These are phyloP conservation scores for Furcasterigmium furcatum DNA, from an alignment of 2,329 filamentous ascomycete genomes.

Conservation along the genomic window DNA sequence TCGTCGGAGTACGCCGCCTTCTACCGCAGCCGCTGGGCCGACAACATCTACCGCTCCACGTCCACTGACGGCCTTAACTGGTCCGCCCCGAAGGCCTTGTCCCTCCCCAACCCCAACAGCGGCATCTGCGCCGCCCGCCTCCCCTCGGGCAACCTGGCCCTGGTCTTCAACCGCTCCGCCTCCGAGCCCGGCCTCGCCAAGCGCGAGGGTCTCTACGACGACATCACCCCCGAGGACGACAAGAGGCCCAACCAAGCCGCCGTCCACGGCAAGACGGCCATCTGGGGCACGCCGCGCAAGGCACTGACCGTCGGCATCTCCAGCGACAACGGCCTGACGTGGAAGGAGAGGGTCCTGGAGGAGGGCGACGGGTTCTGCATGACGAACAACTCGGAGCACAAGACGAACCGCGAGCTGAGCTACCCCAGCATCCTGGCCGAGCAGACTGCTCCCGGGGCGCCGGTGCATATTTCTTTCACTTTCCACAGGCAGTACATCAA, in stretches of 20 bases:
- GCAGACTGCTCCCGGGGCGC: conserved; percentile 12
- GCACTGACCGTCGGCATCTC: conserved; percentile 29
- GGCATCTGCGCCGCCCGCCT: conserved; percentile 34
- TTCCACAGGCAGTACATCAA: conserved; percentile 39
- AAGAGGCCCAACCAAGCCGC: conserved; percentile 32
- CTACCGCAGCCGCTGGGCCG: conserved; percentile 41
- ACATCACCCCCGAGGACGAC: conserved; percentile 36
- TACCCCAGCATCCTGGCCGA: conserved; percentile 36
- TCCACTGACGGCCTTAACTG: conserved; percentile 34
- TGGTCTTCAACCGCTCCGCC: conserved; percentile 37
- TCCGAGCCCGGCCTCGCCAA: conserved; percentile 24
- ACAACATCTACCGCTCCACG: conserved; percentile 35
- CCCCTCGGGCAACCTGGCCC: conserved; percentile 25
- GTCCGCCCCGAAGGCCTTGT: conserved; percentile 26
- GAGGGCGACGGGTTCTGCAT: conserved; percentile 42
- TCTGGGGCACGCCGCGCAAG: conserved; percentile 39
- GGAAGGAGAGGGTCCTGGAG: conserved; percentile 33
- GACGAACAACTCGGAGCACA: conserved; percentile 38
- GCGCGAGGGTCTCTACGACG: conserved; percentile 38
- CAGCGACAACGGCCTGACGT: conserved; percentile 29
- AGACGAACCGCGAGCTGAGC: conserved; percentile 37
- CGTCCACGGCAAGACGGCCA: conserved; percentile 30
- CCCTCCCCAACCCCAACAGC: conserved; percentile 39
- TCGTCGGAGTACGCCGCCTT: conserved; percentile 27
- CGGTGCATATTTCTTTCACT: conserved; percentile 34